A percentile compares a stretch with the other conserved stretches of the same genome.
These are phyloP conservation scores for Lachancea cidri DNA, from an alignment of 805 yeast genomes.

Conservation along the genomic window DNA sequence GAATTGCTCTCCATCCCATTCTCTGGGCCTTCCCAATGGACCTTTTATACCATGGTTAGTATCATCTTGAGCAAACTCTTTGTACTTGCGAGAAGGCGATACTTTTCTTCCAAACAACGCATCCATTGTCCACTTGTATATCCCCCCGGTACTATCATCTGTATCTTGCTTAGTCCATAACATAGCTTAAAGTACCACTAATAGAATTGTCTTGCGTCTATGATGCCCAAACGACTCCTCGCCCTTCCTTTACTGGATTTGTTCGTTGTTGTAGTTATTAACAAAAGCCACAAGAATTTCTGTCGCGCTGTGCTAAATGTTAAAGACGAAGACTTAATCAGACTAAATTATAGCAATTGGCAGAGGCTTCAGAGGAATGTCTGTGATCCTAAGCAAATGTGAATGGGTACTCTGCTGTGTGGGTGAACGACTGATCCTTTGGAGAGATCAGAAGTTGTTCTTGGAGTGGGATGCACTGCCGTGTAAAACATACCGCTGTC, in stretches of 20 bases:
- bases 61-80: conserved; percentile 25
- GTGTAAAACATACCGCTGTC: not conserved
- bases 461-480: not conserved
- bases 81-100: conserved; percentile 29
- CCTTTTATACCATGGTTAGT: conserved; percentile 17
- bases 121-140: conserved; percentile 30
- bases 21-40: conserved; percentile 1
- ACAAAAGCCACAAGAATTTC: not conserved
- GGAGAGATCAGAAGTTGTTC: not conserved
- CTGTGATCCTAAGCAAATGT: not conserved
- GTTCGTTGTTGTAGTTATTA: not conserved
- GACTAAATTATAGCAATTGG: no score
- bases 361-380: not conserved
- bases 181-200: not conserved
- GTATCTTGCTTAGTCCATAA: conserved; percentile 1
- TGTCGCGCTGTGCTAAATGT: not conserved
- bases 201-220: not conserved
- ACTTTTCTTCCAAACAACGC: conserved; percentile 27
- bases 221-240: no score
- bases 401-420: not conserved
- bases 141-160: conserved; percentile 13
- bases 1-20: conserved; percentile 4
- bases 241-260: no score
- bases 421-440: not conserved
- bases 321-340: no score